A percentile compares a stretch with the other conserved stretches of the same genome.
These are phyloP conservation scores for Colletotrichum sp. DNA, from an alignment of 2,329 filamentous ascomycete species.

Conservation along the genomic window DNA sequence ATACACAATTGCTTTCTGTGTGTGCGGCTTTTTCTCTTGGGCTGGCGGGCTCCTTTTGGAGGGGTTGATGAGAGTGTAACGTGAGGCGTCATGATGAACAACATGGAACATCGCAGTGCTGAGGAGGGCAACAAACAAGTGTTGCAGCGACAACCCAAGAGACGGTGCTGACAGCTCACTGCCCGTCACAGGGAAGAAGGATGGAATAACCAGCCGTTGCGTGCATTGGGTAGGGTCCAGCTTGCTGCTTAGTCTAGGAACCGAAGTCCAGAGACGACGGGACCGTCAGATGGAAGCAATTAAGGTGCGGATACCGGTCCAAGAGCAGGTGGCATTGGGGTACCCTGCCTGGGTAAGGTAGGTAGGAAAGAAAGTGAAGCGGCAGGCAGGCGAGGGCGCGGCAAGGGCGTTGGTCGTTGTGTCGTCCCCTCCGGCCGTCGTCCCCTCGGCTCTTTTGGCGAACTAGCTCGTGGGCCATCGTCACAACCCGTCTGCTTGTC, in stretches of 20 bases:
- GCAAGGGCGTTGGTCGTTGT: constrained; percentile 1
- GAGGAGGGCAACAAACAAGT: background rate
- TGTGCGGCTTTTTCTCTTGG: background rate
- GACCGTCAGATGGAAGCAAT: background rate
- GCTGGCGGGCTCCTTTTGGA: background rate
- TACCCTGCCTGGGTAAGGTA: constrained; percentile 2
- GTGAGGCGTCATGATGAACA: background rate
- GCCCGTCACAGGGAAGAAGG: background rate
- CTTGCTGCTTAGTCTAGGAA: background rate
- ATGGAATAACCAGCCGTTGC: background rate
- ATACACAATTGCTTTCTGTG: constrained; percentile 23
- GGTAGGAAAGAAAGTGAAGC: background rate
- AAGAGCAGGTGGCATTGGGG: background rate
- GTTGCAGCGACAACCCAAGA: background rate
- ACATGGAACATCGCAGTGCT: constrained; percentile 7
- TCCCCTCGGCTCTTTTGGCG: background rate
- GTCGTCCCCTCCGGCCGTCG: background rate
- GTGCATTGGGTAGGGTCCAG: background rate
- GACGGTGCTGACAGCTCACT: background rate
- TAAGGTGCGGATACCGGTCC: background rate
- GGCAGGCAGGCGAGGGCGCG: background rate
- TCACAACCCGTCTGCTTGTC: background rate
- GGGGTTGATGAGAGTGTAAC: background rate
- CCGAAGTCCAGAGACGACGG: background rate
- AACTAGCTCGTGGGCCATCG: background rate